Percentiles rank a stretch among this genome's conserved stretches.
Evolutionary conservation across 768 basidiomycete genomes (phyloP).

Genomic region (Hirschioporus abietinus): DNA sequence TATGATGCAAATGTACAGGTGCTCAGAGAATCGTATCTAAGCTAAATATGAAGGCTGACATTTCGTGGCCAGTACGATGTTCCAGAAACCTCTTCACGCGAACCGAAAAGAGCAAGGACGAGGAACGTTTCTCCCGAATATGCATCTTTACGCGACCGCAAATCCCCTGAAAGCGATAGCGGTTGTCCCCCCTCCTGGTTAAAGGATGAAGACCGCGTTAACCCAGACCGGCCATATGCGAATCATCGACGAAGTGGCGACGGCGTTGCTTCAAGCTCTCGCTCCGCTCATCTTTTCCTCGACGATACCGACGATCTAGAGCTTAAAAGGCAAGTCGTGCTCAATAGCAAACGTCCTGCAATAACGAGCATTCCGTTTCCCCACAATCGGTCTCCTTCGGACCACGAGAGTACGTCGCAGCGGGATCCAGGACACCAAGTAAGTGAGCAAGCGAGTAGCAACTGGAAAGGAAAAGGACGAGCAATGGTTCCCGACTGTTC

Average conservation of each 20-base stretch:
- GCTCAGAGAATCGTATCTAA: not conserved
- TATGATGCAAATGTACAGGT: slow-evolving; percentile 87
- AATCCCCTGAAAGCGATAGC: not conserved
- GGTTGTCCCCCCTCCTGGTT: not conserved
- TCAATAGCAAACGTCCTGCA: not conserved
- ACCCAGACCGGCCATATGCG: not conserved
- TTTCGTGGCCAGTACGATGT: not conserved
- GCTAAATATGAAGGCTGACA: not conserved
- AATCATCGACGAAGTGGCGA: not conserved
- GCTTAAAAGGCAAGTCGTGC: not conserved
- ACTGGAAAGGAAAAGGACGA: not conserved
- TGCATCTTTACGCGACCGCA: not conserved
- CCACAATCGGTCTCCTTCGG: not conserved
- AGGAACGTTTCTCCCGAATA: not conserved
- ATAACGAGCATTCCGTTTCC: not conserved
- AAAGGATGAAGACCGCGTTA: not conserved
- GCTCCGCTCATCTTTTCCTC: not conserved
- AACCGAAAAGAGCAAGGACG: not conserved
- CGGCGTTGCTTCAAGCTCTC: not conserved
- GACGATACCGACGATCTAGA: not conserved
- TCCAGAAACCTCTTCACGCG: not conserved
- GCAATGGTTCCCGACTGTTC: not conserved
- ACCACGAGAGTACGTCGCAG: not conserved
- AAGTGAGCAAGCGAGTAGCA: not conserved
- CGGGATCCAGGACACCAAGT: slow-evolving; percentile 7